These are phyloP conservation scores for Nematodospora anomalae DNA, from an alignment of 1,139 yeast species.

Conservation along the genomic window DNA sequence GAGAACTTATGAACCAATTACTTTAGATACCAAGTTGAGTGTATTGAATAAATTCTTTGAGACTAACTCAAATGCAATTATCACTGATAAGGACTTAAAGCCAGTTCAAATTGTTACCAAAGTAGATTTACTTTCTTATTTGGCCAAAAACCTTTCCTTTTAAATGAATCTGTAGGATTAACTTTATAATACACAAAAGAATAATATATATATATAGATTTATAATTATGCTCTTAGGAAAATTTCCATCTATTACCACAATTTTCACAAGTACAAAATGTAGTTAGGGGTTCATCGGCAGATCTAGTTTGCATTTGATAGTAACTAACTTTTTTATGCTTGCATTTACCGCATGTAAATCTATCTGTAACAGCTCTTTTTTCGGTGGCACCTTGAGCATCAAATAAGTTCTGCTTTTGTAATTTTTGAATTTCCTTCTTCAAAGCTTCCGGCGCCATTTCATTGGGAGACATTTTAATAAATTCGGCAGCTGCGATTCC, in stretches of 20 bases:
- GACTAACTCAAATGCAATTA: slow-evolving; percentile 82
- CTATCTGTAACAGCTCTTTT: slow-evolving; percentile 95
- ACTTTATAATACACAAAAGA: background rate
- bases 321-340: slow-evolving; percentile 92
- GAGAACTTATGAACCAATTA: slow-evolving; percentile 65
- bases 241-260: slow-evolving; percentile 99
- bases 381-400: slow-evolving; percentile 98
- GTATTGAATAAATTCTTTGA: slow-evolving; percentile 81
- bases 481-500: slow-evolving; percentile 64
- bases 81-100: slow-evolving; percentile 67
- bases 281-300: slow-evolving; percentile 97
- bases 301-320: slow-evolving; percentile 97
- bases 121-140: slow-evolving; percentile 76
- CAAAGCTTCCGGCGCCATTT: slow-evolving; percentile 88
- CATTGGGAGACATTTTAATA: slow-evolving; percentile 83
- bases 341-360: slow-evolving; percentile 96
- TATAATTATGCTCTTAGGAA: slow-evolving; percentile 37
- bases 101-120: slow-evolving; percentile 87
- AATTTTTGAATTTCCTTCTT: slow-evolving; percentile 83
- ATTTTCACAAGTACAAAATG: slow-evolving; percentile 95
- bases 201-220: background rate
- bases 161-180: slow-evolving; percentile 1
- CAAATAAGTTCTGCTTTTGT: slow-evolving; percentile 85
- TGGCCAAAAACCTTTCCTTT: slow-evolving; percentile 36
- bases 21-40: slow-evolving; percentile 64